A percentile compares a stretch with the other conserved stretches of the same genome.
phyloP scores from a whole-genome alignment of 345 rosid species.

The Salix arbutifolia region DNA sequence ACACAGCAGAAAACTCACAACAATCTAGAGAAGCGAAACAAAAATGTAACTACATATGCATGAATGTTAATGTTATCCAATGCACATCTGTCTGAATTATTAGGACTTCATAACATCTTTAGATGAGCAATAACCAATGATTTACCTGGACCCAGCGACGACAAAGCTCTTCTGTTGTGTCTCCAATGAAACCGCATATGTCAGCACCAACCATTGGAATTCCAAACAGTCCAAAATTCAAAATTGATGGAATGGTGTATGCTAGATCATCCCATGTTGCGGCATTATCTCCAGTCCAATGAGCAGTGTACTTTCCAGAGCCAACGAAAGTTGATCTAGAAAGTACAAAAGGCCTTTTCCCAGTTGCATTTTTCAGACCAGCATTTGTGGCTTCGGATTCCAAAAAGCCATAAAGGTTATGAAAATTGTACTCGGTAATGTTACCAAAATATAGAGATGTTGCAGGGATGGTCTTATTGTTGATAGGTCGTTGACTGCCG shows the following conservation, averaged over 20 bases:
- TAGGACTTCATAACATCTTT: not conserved
- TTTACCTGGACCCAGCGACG: conserved; percentile 66
- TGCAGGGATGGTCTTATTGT: conserved; percentile 46
- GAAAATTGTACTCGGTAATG: conserved; percentile 56
- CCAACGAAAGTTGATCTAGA: conserved; percentile 67
- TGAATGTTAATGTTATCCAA: too few relatives aligned
- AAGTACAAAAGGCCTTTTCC: conserved; percentile 67
- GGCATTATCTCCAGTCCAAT: conserved; percentile 76
- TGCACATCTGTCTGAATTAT: not conserved
- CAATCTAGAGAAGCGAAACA: too few relatives aligned
- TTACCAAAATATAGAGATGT: conserved; percentile 52
- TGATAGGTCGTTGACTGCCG: conserved; percentile 33
- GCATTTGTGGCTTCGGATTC: conserved; percentile 58
- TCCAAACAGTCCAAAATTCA: conserved; percentile 68
- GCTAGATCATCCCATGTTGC: conserved; percentile 63
- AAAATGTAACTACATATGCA: too few relatives aligned
- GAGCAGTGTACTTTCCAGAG: conserved; percentile 74
- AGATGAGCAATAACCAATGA: not conserved
- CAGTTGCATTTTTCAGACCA: conserved; percentile 41
- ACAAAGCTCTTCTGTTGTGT: conserved; percentile 67
- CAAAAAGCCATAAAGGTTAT: conserved; percentile 62
- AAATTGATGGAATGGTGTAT: conserved; percentile 46
- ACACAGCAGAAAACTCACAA: too few relatives aligned
- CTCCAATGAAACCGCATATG: conserved; percentile 54
- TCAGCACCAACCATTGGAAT: conserved; percentile 82